A percentile compares a stretch with the other conserved stretches of the same genome.
These are phyloP conservation scores for Dendrostoma leiphaemia DNA, from an alignment of 2,329 filamentous ascomycete species.

Conservation along the genomic window DNA sequence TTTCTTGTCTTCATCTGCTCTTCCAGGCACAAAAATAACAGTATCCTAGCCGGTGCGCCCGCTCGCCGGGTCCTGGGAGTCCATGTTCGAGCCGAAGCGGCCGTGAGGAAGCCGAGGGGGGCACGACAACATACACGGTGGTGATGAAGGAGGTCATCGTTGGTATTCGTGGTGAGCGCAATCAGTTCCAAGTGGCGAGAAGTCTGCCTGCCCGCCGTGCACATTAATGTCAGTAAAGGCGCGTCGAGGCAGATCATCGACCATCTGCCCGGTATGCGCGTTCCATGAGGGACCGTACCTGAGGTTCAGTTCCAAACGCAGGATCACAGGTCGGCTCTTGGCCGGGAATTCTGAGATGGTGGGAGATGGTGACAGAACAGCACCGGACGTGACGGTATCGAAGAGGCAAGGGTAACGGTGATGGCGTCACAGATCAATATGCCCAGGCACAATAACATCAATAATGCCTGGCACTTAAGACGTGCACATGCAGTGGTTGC, in stretches of 20 bases:
- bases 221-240: slow-evolving; percentile 2
- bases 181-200: not conserved
- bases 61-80: not conserved
- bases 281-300: slow-evolving; percentile 6
- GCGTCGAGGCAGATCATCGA: not conserved
- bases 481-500: too few species aligned
- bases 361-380: not conserved
- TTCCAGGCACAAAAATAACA: not conserved
- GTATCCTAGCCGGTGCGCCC: not conserved
- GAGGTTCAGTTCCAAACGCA: not conserved
- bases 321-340: not conserved
- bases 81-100: slow-evolving; percentile 29
- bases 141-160: slow-evolving; percentile 77
- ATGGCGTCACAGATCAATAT: not conserved
- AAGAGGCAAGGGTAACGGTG: not conserved
- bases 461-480: too few species aligned
- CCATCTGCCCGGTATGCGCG: not conserved
- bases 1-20: not conserved
- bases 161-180: not conserved
- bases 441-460: not conserved
- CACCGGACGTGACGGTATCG: not conserved
- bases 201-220: not conserved
- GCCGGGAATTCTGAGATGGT: not conserved
- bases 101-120: slow-evolving; percentile 28
- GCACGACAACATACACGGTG: slow-evolving; percentile 68